A percentile compares a stretch with the other conserved stretches of the same genome.
Conservation (phyloP, 2,329 filamentous ascomycete genomes). For the Hypoxylon sp. region DNA sequence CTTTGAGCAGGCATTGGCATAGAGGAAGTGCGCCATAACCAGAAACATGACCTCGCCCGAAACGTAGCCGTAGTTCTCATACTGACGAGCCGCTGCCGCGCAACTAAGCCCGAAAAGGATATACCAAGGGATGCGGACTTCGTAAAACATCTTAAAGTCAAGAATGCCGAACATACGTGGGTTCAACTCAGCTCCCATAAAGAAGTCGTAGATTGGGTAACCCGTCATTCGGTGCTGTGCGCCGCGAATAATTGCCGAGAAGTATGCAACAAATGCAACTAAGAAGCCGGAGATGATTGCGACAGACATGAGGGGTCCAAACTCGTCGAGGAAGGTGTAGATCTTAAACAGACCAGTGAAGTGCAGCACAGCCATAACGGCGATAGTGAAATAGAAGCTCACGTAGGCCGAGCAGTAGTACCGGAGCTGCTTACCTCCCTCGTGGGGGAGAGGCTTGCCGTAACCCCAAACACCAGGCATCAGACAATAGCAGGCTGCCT, state of each 20-base stretch:
- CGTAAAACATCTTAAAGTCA: conserved; percentile 98
- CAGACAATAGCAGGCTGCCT: conserved; percentile 85
- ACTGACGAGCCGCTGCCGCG: conserved; percentile 84
- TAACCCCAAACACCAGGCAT: conserved; percentile 90
- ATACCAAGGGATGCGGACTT: conserved; percentile 93
- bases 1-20: conserved; percentile 93
- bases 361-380: conserved; percentile 79
- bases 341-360: conserved; percentile 88
- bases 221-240: conserved; percentile 94
- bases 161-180: conserved; percentile 88
- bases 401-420: conserved; percentile 95
- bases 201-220: conserved; percentile 88
- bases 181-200: conserved; percentile 93
- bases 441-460: conserved; percentile 88
- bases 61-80: conserved; percentile 87
- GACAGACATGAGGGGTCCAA: conserved; percentile 92
- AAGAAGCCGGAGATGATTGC: conserved; percentile 92
- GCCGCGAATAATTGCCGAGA: conserved; percentile 85
- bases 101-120: conserved; percentile 85
- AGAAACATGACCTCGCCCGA: conserved; percentile 88
- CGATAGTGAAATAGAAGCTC: conserved; percentile 90
- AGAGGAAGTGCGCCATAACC: conserved; percentile 90
- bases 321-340: conserved; percentile 94
- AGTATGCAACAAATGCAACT: conserved; percentile 86
- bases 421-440: conserved; percentile 85